These are phyloP conservation scores for Coniochaeta ligniaria DNA, from an alignment of 2,329 filamentous ascomycete species.

Conservation along the genomic window DNA sequence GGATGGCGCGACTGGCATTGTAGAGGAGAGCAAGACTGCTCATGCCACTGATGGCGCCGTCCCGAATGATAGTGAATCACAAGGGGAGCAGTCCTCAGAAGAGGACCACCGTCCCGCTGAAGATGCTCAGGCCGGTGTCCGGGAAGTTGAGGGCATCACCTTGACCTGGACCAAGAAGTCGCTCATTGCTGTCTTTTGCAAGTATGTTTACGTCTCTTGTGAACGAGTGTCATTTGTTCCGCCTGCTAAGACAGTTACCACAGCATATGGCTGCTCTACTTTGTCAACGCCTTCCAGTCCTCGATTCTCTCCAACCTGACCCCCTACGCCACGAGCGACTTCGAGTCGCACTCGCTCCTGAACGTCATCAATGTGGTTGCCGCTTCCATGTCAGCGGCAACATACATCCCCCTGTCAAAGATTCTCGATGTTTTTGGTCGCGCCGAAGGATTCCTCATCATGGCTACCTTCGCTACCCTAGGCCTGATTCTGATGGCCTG, in stretches of 20 bases:
- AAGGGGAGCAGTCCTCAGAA: background rate
- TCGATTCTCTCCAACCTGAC: conserved; percentile 32
- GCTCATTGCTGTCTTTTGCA: conserved; percentile 16
- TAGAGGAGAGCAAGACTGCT: background rate
- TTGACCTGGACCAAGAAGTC: conserved; percentile 30
- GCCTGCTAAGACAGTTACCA: background rate
- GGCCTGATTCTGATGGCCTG: conserved; percentile 53
- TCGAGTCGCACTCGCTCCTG: conserved; percentile 43
- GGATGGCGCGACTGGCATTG: too few relatives aligned
- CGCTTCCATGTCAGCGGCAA: conserved; percentile 46
- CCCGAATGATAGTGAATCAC: background rate
- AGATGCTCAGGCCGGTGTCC: conserved; percentile 28
- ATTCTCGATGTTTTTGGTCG: conserved; percentile 41
- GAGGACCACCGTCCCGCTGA: background rate
- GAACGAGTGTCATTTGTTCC: background rate
- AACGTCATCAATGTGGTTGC: conserved; percentile 47
- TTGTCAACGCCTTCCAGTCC: conserved; percentile 40
- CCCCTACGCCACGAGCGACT: conserved; percentile 43
- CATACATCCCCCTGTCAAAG: conserved; percentile 44
- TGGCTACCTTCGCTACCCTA: conserved; percentile 34
- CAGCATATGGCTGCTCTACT: conserved; percentile 42
- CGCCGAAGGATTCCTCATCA: conserved; percentile 33
- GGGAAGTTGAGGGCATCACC: conserved; percentile 32
- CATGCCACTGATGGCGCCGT: background rate
- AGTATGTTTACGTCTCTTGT: conserved; percentile 6